phyloP scores from a whole-genome alignment of 2,329 filamentous ascomycete species.

The Berkeleyomyces rouxiae region DNA sequence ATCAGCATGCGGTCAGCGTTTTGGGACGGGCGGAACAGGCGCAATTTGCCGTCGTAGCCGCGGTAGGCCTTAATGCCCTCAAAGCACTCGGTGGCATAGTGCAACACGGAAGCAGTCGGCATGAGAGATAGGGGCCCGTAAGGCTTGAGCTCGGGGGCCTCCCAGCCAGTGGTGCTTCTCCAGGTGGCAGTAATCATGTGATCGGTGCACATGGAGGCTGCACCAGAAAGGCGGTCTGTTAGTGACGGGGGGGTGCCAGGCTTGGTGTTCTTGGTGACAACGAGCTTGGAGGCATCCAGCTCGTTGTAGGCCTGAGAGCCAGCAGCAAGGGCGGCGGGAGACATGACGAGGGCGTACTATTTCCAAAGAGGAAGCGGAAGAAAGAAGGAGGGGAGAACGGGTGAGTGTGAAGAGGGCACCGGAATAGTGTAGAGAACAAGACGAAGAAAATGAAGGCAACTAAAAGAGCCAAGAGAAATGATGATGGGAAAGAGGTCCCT shows the following conservation, averaged over 20 bases:
- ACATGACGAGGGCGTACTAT: slow-evolving; percentile 1
- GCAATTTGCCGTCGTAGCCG: slow-evolving; percentile 56
- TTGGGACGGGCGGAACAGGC: slow-evolving; percentile 59
- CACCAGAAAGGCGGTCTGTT: slow-evolving; percentile 28
- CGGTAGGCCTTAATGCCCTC: slow-evolving; percentile 73
- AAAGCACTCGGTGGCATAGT: slow-evolving; percentile 86
- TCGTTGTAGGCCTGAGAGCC: slow-evolving; percentile 34
- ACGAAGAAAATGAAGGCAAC: not conserved
- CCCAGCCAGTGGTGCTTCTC: slow-evolving; percentile 52
- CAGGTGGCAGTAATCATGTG: slow-evolving; percentile 72
- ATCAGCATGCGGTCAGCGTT: slow-evolving; percentile 51
- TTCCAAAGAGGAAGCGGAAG: not conserved
- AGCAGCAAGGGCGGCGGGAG: slow-evolving; percentile 17
- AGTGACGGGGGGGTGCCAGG: slow-evolving; percentile 38
- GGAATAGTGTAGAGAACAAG: not conserved
- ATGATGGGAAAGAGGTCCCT: not conserved
- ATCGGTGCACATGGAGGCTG: slow-evolving; percentile 52
- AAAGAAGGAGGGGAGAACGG: not conserved
- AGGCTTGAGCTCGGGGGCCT: slow-evolving; percentile 53
- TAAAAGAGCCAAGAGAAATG: not conserved
- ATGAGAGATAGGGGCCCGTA: slow-evolving; percentile 64
- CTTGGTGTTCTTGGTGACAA: slow-evolving; percentile 32
- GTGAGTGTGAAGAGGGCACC: not conserved
- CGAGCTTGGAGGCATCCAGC: slow-evolving; percentile 46
- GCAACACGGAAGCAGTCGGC: slow-evolving; percentile 64